Percentiles rank a stretch among this genome's conserved stretches.
phyloP scores from a whole-genome alignment of 2,329 filamentous ascomycete genomes.

The Metarhizium humberi region DNA sequence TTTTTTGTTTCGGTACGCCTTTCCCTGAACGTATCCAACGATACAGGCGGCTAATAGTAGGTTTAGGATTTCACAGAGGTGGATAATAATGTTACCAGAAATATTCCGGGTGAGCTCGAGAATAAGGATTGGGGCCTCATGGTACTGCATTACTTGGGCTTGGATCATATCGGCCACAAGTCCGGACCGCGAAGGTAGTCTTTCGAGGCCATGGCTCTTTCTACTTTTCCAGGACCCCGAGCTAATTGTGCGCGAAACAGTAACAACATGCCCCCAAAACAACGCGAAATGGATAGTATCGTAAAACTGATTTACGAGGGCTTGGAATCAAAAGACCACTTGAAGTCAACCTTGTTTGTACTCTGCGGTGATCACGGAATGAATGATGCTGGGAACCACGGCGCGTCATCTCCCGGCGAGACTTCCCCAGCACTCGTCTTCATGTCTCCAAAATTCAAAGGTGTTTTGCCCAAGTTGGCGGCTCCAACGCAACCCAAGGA shows the following conservation, averaged over 20 bases:
- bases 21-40: not conserved
- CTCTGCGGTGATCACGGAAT: conserved; percentile 96
- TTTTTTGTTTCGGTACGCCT: conserved; percentile 92
- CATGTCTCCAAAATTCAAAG: conserved; percentile 70
- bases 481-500: conserved; percentile 50
- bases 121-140: conserved; percentile 83
- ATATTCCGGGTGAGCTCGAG: conserved; percentile 67
- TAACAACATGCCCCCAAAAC: conserved; percentile 86
- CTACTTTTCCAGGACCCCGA: too few species aligned
- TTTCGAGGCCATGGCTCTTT: not conserved
- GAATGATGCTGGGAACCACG: conserved; percentile 97
- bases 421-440: conserved; percentile 91
- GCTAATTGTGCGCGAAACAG: conserved; percentile 31
- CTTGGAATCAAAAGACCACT: conserved; percentile 60
- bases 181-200: conserved; percentile 70
- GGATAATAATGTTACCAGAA: conserved; percentile 91
- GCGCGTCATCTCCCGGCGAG: conserved; percentile 86
- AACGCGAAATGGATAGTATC: conserved; percentile 85
- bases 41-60: not conserved
- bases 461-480: conserved; percentile 33
- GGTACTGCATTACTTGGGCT: conserved; percentile 88
- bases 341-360: conserved; percentile 72
- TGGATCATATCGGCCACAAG: conserved; percentile 98
- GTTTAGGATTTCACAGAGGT: conserved; percentile 90
- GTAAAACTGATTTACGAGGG: conserved; percentile 67